Base-by-base conservation (phyloP, 2,329 filamentous ascomycete species). In the Aspergillus fijiensis region DNA sequence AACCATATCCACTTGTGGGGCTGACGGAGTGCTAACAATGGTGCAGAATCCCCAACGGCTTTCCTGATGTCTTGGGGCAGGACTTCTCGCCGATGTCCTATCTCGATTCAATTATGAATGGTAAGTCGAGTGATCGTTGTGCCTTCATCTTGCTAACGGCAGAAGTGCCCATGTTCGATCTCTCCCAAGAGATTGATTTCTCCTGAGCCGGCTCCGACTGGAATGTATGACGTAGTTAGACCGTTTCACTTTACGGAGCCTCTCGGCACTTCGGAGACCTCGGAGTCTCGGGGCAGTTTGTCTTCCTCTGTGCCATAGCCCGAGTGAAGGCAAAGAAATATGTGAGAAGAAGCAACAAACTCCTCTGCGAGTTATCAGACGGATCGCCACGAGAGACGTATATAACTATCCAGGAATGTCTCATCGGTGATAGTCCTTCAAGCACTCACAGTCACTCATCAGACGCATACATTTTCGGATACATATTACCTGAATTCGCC, bases 51-150 rank as follows among this genome's bases (percentile, higher is more conserved):
- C 39, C 65, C 2, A 60, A 69, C 9, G 42, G 62, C 10, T 61
- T 65, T 47, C 45, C 65, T 3, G 62, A 69, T 4, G 42, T 54
- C 1, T 51, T 61, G 10, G 45, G 61, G 16, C 60, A 66, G n/a
- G 65, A 67, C 10, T 60, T 65, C 3, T 72, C 70, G 2, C 70
- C 69, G 1, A 59, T 70, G 9, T 65, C 65, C 0, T 71, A 70
- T n/a, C 60, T 72, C 0, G 70, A 72, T 25, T 70, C 69, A 2
- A 70, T 72, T 0, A 72, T 70, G 70, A 71, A 72, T 27, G 64
- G 69, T 70, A 64, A 5, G 64, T 1, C 9, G 4, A n/a, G 2
- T 39, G 11, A 1, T 16, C 35, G 16, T 10, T 7, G 2, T 23
- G 14, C 0, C 1, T 14, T 14, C 12, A 5, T 29, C 2, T 42